A percentile compares a stretch with the other conserved stretches of the same genome.
phyloP scores from a whole-genome alignment of 1,284 basidiomycete species.

The Trichosporon sp. region DNA sequence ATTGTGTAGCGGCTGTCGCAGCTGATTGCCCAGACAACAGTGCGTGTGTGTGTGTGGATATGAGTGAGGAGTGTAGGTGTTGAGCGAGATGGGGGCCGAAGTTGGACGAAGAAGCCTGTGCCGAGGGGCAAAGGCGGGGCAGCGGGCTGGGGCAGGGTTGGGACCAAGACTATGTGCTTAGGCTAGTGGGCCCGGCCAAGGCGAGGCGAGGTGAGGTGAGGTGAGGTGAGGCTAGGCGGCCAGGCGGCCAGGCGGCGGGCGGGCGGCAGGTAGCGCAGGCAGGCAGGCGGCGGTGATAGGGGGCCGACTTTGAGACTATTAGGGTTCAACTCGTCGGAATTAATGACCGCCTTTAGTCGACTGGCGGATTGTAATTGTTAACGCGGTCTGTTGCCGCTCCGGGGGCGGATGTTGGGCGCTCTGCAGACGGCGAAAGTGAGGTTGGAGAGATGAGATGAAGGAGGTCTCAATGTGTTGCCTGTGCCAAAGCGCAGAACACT shows the following conservation, averaged over 20 bases:
- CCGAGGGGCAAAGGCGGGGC: background rate
- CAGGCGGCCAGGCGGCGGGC: too few relatives aligned
- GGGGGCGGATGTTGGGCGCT: background rate
- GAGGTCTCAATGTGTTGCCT: background rate
- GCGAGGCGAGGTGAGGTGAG: too few relatives aligned
- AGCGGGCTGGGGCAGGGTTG: background rate
- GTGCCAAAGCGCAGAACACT: background rate
- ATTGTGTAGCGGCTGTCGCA: background rate
- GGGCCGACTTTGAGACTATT: background rate
- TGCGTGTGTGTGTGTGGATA: background rate
- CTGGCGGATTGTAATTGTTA: background rate
- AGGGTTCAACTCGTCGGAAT: background rate
- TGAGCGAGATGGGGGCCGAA: background rate
- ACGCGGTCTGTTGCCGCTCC: background rate
- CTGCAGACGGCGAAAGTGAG: background rate
- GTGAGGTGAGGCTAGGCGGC: too few relatives aligned
- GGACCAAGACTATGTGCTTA: background rate
- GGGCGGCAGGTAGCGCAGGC: too few relatives aligned
- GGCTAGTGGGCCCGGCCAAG: background rate
- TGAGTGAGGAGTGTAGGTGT: background rate
- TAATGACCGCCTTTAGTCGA: background rate
- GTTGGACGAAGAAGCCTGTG: background rate
- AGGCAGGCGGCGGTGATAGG: background rate
- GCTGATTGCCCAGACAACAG: background rate
- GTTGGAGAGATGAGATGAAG: background rate